Base-by-base conservation (phyloP, 345 rosid species). In the Aquilaria yunnanensis region DNA sequence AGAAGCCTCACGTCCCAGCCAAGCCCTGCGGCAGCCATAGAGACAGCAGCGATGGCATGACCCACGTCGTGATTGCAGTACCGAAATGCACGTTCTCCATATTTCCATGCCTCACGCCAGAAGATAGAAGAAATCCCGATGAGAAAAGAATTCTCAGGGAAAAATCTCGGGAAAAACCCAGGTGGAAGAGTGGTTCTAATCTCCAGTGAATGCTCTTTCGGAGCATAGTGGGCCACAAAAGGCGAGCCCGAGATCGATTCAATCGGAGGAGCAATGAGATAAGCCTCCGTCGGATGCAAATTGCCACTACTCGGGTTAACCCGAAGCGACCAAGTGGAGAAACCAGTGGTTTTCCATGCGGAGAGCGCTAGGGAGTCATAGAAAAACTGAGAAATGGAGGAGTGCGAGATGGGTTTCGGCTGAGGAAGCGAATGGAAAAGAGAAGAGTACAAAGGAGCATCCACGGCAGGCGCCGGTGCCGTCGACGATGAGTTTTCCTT, bases 31-130 rank as follows among this genome's bases (percentile, higher is more conserved):
- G 97, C 96, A 2, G 97, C 94, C 56, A 88, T 68, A 14, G 96
- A 41, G 62, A 88, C 64, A 43, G 97, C 88, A 1, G 82, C 93
- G 52, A 91, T 69, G 12, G 94, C 94, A 65, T 91, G 97, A 12
- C 97, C 97, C 12, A 88, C 90, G 56, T 88, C 97, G 60, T 91
- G 97, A 64, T 88, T 91, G 41, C 92, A 91, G 77, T 91, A 88
- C 56, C 94, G 64, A 66, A 88, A 83, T 12, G 94, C 96, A 1
- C 97, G 81, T 54, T 91, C 96, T 2, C 97, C 97, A 60, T 91
- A 91, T 73, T 91, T 88, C 97, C 97, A 91, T 3, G 96, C 97
- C 74, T 91, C 97, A 2, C 94, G 85, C 97, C 97, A 91, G 60
- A 91, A 84, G 41, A 91, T 81, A 0, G 97, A 91, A 52, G 94